These are phyloP conservation scores for Pulicaria dysenterica DNA, from an alignment of 129 eudicot species.

Conservation along the genomic window DNA sequence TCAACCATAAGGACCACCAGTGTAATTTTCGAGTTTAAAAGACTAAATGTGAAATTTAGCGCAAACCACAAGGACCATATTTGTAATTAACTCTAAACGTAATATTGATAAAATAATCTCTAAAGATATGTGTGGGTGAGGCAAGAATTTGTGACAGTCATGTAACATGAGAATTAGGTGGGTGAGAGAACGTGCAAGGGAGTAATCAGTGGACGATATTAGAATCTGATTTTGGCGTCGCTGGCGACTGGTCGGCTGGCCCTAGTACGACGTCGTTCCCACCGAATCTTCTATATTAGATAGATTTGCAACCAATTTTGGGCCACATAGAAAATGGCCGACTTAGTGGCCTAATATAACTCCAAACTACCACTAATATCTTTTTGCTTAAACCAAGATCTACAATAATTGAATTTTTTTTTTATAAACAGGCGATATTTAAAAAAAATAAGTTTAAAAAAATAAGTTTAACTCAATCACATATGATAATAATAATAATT, in stretches of 20 bases:
- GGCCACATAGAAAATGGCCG: neutral
- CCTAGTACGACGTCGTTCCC: conserved; percentile 5
- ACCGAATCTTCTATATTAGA: neutral
- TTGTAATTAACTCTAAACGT: too few relatives aligned
- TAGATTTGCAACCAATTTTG: conserved; percentile 1
- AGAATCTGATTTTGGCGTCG: conserved; percentile 46
- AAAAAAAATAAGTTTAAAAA: too few relatives aligned
- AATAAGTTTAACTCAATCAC: too few relatives aligned
- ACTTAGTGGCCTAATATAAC: conserved; percentile 22
- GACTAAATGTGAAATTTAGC: too few relatives aligned
- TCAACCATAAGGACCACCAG: too few relatives aligned
- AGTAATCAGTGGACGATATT: conserved; percentile 53
- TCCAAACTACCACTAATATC: neutral
- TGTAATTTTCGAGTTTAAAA: too few relatives aligned
- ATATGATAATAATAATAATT: too few relatives aligned
- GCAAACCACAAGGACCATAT: too few relatives aligned
- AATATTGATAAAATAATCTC: neutral
- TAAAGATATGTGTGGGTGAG: conserved; percentile 25
- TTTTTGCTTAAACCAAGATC: too few relatives aligned
- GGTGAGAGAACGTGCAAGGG: conserved; percentile 60
- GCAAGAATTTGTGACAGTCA: conserved; percentile 28
- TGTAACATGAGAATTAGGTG: conserved; percentile 39
- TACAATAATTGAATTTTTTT: too few relatives aligned
- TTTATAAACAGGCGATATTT: too few relatives aligned
- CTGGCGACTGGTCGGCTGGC: conserved; percentile 25